phyloP scores from a whole-genome alignment of 1,284 basidiomycete species.

The Boletus smithii region DNA sequence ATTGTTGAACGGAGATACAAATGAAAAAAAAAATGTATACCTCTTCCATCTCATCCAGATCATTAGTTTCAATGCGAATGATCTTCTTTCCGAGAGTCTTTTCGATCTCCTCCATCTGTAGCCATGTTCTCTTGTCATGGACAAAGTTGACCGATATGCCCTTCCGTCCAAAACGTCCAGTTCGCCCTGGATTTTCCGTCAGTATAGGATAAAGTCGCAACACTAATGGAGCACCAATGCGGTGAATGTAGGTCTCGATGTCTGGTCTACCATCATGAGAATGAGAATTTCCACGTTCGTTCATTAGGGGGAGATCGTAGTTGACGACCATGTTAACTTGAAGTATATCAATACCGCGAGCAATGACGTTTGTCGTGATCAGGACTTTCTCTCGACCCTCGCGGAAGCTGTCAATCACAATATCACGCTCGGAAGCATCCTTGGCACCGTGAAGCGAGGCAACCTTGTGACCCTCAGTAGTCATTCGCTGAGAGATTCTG shows the following conservation, averaged over 20 bases:
- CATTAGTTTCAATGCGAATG: slow-evolving; percentile 76
- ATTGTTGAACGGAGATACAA: background rate
- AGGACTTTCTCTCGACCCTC: slow-evolving; percentile 96
- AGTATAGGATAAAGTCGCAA: background rate
- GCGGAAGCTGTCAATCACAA: slow-evolving; percentile 92
- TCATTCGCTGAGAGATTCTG: slow-evolving; percentile 88
- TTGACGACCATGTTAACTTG: slow-evolving; percentile 99
- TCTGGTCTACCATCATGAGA: slow-evolving; percentile 65
- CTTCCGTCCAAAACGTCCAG: slow-evolving; percentile 92
- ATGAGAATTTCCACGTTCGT: slow-evolving; percentile 53
- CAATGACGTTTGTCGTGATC: slow-evolving; percentile 98
- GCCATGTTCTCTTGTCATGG: slow-evolving; percentile 80
- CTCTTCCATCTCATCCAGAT: slow-evolving; percentile 88
- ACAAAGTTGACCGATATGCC: slow-evolving; percentile 97
- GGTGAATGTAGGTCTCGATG: slow-evolving; percentile 96
- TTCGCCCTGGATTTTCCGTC: slow-evolving; percentile 64
- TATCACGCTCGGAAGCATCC: slow-evolving; percentile 84
- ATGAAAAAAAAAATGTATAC: slow-evolving; percentile 38
- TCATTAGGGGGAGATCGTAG: slow-evolving; percentile 92
- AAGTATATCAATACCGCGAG: slow-evolving; percentile 96
- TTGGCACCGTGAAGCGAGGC: slow-evolving; percentile 95
- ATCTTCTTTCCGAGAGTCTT: slow-evolving; percentile 73
- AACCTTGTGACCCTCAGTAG: slow-evolving; percentile 91
- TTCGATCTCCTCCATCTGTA: slow-evolving; percentile 85
- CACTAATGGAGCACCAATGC: slow-evolving; percentile 68